phyloP scores from a whole-genome alignment of 2,329 filamentous ascomycete species.

The Raffaelea ambrosiae region DNA sequence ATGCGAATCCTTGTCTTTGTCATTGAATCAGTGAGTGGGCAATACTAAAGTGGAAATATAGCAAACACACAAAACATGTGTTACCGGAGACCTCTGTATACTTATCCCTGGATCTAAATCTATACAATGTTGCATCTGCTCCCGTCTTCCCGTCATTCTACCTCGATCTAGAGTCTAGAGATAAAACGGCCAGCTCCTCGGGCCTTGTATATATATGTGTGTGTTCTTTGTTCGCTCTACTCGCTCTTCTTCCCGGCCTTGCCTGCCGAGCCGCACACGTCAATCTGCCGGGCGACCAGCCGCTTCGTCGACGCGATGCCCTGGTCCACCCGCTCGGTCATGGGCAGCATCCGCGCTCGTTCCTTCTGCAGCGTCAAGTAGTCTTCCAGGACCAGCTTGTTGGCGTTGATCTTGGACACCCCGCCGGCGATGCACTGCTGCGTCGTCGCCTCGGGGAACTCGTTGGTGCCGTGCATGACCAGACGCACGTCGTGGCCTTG shows the following conservation, averaged over 20 bases:
- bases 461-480: constrained; percentile 50
- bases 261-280: constrained; percentile 32
- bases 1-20: too few species aligned
- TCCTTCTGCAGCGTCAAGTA: constrained; percentile 34
- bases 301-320: constrained; percentile 37
- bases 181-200: too few species aligned
- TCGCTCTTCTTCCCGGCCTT: constrained; percentile 23
- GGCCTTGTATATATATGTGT: too few species aligned
- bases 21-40: too few species aligned
- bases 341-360: constrained; percentile 28
- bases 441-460: constrained; percentile 40
- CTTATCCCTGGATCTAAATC: too few species aligned
- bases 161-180: too few species aligned
- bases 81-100: too few species aligned
- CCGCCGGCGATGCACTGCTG: constrained; percentile 40
- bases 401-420: constrained; percentile 50
- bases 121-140: too few species aligned
- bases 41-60: too few species aligned
- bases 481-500: constrained; percentile 29
- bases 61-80: too few species aligned
- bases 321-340: constrained; percentile 36
- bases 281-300: constrained; percentile 35
- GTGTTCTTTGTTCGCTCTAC: too few species aligned
- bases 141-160: too few species aligned
- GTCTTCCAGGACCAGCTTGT: constrained; percentile 41